Base-by-base conservation (phyloP, 805 yeast species). In the Metschnikowia shivogae region DNA sequence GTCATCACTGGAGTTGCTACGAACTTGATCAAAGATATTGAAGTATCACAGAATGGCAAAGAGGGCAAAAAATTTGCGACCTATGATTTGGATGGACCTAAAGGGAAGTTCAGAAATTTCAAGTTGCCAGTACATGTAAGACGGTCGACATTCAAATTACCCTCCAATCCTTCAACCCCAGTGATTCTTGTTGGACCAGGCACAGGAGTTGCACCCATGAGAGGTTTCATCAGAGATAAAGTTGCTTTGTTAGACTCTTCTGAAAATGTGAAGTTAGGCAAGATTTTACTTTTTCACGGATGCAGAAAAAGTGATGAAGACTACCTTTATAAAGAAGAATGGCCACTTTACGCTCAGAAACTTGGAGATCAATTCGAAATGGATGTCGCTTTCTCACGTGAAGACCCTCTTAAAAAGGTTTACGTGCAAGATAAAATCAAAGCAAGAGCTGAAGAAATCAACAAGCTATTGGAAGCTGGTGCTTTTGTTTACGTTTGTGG, bases 131-230 rank as follows among this genome's bases (percentile, higher is more conserved):
- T 93, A 34, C 97, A 90, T 63, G 85, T 93, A 38, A 87, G 98
- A 68, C 89, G 93, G 67, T 90, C 98, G 6, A 86, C 92, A 46
- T 93, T 92, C 75, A 90, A 89, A 73, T 75, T 93, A 52, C 99
- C 99, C 17, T 75, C 89, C 6, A 87, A 88, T 61, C 84, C 95
- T 28, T 66, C 78, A 3, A 80, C 83, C 28, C 97, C 98, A 13
- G 76, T 92, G 19, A 89, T 92, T 57, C 80, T 90, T 85, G 77
- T 92, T 59, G 99, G 99, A 26, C 98, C 99, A 37, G 99, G 99
- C 53, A 93, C 99, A 3, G 99, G 99, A 65, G 92, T 92, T 41
- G 98, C 99, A 8, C 99, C 99, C 50, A 88, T 93, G 74, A 83
- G 99, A 71, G 99, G 96, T 3, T 92, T 92, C 55, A 67, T 92